A percentile compares a stretch with the other conserved stretches of the same genome.
phyloP scores from a whole-genome alignment of 225 moss, liverwort and hornwort species.

The Pleurozium schreberi region DNA sequence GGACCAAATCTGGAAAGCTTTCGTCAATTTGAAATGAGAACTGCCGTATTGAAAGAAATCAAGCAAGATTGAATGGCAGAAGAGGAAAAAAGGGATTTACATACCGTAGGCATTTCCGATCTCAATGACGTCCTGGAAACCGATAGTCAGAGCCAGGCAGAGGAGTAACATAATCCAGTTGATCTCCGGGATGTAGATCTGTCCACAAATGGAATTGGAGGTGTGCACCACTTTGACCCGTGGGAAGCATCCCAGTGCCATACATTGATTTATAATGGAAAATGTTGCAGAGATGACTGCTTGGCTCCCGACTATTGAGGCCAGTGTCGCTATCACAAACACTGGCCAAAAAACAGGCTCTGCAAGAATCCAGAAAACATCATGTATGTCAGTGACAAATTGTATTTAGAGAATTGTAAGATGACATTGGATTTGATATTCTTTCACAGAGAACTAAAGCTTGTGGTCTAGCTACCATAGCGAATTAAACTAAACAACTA shows the following conservation, averaged over 20 bases:
- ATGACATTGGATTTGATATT: background rate
- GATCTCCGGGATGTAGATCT: background rate
- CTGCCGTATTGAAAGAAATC: background rate
- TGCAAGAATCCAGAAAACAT: background rate
- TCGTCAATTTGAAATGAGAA: background rate
- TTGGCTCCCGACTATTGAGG: background rate
- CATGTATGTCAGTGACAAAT: background rate
- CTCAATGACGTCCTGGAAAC: background rate
- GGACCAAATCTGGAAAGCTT: background rate
- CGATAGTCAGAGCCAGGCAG: background rate
- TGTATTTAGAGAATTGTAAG: background rate
- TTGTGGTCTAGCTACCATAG: background rate
- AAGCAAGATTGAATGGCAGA: background rate
- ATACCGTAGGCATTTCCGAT: background rate
- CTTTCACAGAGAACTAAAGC: background rate
- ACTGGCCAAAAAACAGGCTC: slow-evolving; percentile 33
- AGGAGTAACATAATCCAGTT: background rate
- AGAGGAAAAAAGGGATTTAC: background rate
- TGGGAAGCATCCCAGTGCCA: background rate
- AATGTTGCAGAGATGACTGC: background rate
- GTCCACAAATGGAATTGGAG: background rate
- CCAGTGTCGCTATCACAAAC: background rate
- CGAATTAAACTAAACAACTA: background rate
- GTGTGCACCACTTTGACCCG: background rate
- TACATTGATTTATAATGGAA: background rate